Base-by-base conservation (phyloP, 192 early-diverging fungal genomes). In the Umbelopsis sp. region DNA sequence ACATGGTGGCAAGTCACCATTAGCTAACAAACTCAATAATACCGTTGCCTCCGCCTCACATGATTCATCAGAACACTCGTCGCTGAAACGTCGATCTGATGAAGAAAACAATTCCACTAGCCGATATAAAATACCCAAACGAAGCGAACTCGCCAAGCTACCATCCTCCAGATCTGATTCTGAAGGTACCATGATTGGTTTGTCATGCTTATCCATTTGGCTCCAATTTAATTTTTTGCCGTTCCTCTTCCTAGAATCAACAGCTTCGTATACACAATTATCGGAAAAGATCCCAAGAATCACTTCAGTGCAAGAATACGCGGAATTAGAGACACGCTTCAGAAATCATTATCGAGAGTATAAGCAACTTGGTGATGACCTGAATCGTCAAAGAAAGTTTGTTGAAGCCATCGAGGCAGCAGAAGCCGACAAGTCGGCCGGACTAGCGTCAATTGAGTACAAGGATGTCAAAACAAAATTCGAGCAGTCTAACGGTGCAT, bases 311-410 rank as follows among this genome's bases (percentile, higher is more conserved):
- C 27, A 61, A 61, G 55, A 61, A 18, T 61, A 61, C 16, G 10
- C 11, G 23, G 55, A 61, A 10, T 25, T 61, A 6, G 55, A 61
- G 16, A 35, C 30, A 23, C 21, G 30, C 15, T 61, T 61, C 16
- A 61, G 55, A 30, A 61, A 15, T 16, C 55, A 61, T n/a, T 61
- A 61, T 61, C 55, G 55, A 61, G 55, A 61, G 30, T 61, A 61
- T 30, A 61, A 61, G 18, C 55, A 61, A 35, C 55, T 61, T 13
- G 33, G 27, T 4, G 55, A 61, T 33, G 55, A 61, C 2, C 18
- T 61, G 27, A 61, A 61, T 35, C 55, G 30, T 2, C 55, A 61
- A 61, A 61, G 55, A 12, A 18, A 25, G 7, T 61, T 61, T 37
- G 27, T 61, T 25, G 55, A 61, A 18, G 55, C 55, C 0, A 61